Evolutionary conservation across 2,329 filamentous ascomycete species (phyloP), one percentile per base, ranked within the genome.

Genomic region (Ophiognomonia clavigignenti-juglandacearum): DNA sequence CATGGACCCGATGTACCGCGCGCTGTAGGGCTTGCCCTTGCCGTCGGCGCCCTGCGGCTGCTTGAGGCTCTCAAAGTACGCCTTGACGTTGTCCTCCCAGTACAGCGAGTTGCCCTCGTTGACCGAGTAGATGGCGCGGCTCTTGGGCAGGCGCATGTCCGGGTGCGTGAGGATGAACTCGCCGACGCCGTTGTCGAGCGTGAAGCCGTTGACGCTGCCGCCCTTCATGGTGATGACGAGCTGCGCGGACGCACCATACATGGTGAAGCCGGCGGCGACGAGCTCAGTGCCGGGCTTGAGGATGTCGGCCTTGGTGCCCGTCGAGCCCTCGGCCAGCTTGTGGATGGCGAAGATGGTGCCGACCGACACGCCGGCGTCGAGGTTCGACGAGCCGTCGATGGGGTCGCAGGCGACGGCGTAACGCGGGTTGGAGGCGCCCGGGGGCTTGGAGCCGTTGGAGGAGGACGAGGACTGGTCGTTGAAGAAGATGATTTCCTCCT

Each of bases 151-250:
- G 56, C 74, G 75, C 93, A 98, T 98, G 71, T 95, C 69, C 20
- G 93, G 93, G 70, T 98, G 93, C 13, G 92, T 95, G 50, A 98
- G 80, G 70, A 98, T 98, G 75, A 98, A 98, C 77, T 98, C 93
- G 71, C 93, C 93, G 41, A 98, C 82, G 16, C 90, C 88, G 67
- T 88, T 95, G 73, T 98, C 93, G 61, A 98, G 83, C 22, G 93
- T 98, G 77, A 98, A 98, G 61, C 93, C 93, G 70, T 97, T 96
- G 69, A 98, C 93, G 53, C 72, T 80, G 54, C 91, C 88, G 56
- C 84, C 88, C 70, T 86, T 88, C 90, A 97, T 96, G 57, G 93
- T 98, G 64, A 98, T 86, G 61, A 98, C 93, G 38, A 98, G 78
- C 73, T 97, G 92, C 4, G 93, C 84, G 3, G 91, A 96, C 57